Evolutionary conservation across 768 basidiomycete genomes (phyloP).

Genomic region (Boletus reticulatus): DNA sequence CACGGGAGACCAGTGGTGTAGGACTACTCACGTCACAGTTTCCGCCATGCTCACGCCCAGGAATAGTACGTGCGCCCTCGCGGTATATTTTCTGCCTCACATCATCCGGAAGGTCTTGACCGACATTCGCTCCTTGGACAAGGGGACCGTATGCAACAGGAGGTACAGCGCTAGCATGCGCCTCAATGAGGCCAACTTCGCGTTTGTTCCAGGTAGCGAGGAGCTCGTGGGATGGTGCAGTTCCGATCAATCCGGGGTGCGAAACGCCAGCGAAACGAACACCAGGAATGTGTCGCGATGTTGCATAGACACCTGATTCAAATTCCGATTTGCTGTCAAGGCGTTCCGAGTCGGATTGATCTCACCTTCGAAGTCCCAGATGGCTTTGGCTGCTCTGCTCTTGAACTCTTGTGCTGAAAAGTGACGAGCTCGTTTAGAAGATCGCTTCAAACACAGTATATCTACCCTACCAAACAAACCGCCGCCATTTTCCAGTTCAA

Average conservation of each 20-base stretch:
- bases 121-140: constrained; percentile 60
- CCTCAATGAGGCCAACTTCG: constrained; percentile 61
- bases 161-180: constrained; percentile 50
- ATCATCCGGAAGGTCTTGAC: constrained; percentile 54
- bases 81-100: constrained; percentile 50
- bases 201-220: constrained; percentile 75
- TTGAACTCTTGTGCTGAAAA: constrained; percentile 59
- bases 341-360: background rate
- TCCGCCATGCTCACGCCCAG: constrained; percentile 78
- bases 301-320: constrained; percentile 58
- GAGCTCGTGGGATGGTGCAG: constrained; percentile 70
- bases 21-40: constrained; percentile 59
- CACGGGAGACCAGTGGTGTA: background rate
- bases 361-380: constrained; percentile 74
- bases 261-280: constrained; percentile 77
- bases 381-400: constrained; percentile 71
- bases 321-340: background rate
- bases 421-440: background rate
- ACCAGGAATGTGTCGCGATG: constrained; percentile 74
- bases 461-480: constrained; percentile 58
- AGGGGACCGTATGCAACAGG: constrained; percentile 68
- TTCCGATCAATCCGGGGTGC: constrained; percentile 75
- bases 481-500: constrained; percentile 71
- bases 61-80: constrained; percentile 74
- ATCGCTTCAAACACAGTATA: background rate